Base-by-base conservation (phyloP, 2,329 filamentous ascomycete genomes). In the Westerdykella ornata region DNA sequence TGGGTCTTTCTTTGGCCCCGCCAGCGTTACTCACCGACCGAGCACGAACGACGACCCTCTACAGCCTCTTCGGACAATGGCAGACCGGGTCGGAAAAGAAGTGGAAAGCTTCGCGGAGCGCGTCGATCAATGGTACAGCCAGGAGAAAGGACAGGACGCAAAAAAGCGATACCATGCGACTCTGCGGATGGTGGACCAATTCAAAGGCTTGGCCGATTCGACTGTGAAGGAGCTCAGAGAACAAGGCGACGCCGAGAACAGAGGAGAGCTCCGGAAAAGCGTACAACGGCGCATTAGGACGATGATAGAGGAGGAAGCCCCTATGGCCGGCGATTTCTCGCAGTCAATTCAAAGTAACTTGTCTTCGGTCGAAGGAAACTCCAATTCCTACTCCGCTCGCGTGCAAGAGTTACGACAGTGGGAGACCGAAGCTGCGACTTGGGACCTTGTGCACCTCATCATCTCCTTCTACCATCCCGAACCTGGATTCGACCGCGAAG, bases 341-440 rank as follows among this genome's bases (percentile, higher is more conserved):
- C 32, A 16, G 17, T 15, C n/a, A 17, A 7, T n/a, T 17, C 16
- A 15, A 7, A 33, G 30, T 15, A 15, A 8, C 12, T 51, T 55
- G 0, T 41, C 51, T 4, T 54, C 56, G 2, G 39, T 47, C 18
- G 50, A 57, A 17, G 30, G 47, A 6, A 41, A 35, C 39, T 37
- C 43, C 5, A 36, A 48, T 15, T 42, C 53, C 19, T 57, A 59
- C 26, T 57, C 55, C n/a, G 51, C 67, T 22, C 67, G 63, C 33
- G 57, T 73, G 15, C 61, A 73, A 39, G 74, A 78, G 46, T 59
- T 83, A 11, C 72, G 76, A 57, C 76, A 79, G 42, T 84, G 88
- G 74, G 81, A 94, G 64, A 76, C 84, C 49, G 92, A 98, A 66
- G 80, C 82, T 31, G 87, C 94, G 55, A 92, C 88, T 0, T 98